Evolutionary conservation across 129 eudicot species (phyloP).

Genomic region (Tanacetum coccineum): DNA sequence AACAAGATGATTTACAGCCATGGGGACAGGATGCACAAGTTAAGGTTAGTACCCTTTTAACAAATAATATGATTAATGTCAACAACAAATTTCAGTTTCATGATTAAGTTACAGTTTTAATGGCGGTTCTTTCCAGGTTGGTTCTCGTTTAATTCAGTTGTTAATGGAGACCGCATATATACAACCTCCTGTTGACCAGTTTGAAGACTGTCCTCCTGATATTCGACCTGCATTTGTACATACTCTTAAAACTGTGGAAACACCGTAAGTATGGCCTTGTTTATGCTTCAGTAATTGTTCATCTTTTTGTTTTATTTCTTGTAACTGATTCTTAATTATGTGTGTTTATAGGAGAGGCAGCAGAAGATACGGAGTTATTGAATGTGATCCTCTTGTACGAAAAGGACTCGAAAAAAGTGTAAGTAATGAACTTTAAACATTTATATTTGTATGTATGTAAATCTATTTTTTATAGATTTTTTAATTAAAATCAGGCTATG

Average conservation of each 20-base stretch:
- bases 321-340: constrained; percentile 5
- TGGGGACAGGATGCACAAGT: constrained; percentile 96
- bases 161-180: constrained; percentile 84
- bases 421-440: constrained; percentile 28
- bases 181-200: constrained; percentile 80
- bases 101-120: constrained; percentile 8
- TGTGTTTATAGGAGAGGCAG: constrained; percentile 48
- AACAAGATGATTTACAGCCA: constrained; percentile 57
- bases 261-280: constrained; percentile 52
- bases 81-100: neutral
- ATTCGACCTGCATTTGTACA: constrained; percentile 91
- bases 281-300: neutral
- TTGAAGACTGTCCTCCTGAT: constrained; percentile 86
- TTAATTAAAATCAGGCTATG: constrained; percentile 61
- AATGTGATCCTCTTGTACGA: constrained; percentile 88
- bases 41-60: constrained; percentile 48
- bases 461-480: neutral
- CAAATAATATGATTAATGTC: neutral
- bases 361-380: constrained; percentile 87
- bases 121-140: constrained; percentile 48
- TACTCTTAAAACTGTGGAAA: constrained; percentile 59
- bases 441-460: neutral
- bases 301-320: constrained; percentile 8
- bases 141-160: constrained; percentile 80
- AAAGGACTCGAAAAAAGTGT: constrained; percentile 88